Conservation (phyloP, 257 asterid genomes). For the Gentiana straminea region DNA sequence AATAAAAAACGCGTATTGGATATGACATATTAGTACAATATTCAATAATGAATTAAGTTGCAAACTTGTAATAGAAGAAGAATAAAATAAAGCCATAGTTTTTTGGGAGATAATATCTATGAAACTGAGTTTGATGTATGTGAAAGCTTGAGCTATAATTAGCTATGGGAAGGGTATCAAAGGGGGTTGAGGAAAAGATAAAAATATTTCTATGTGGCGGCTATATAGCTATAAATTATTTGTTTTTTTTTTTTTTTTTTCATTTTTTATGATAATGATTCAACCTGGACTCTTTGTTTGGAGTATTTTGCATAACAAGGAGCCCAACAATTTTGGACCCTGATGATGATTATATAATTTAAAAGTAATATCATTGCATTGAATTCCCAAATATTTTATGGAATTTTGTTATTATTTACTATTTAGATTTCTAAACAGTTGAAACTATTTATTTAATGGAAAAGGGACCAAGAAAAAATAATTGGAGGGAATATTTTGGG, state of each 20-base stretch:
- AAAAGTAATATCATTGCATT: neutral
- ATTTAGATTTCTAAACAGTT: slow-evolving; percentile 26
- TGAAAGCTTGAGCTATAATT: too few relatives aligned
- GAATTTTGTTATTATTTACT: slow-evolving; percentile 13
- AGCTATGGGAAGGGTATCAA: too few relatives aligned
- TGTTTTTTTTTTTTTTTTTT: too few relatives aligned
- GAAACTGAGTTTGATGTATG: too few relatives aligned
- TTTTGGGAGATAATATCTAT: too few relatives aligned
- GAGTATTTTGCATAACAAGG: neutral
- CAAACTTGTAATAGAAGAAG: neutral
- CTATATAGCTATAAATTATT: too few relatives aligned
- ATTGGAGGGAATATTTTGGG: slow-evolving; percentile 25
- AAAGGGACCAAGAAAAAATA: slow-evolving; percentile 27
- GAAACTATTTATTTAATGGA: slow-evolving; percentile 10
- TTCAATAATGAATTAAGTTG: neutral
- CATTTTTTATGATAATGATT: neutral
- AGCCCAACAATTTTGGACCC: neutral
- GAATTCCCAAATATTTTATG: slow-evolving; percentile 2
- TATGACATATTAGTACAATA: too few relatives aligned
- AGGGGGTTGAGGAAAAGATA: too few relatives aligned
- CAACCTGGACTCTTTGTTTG: neutral
- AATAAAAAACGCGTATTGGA: too few relatives aligned
- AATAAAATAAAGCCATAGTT: too few relatives aligned
- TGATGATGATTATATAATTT: neutral
- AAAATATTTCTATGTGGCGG: too few relatives aligned